Conservation (phyloP, 1,139 yeast species). For the Blastobotrys buckinghamii region DNA sequence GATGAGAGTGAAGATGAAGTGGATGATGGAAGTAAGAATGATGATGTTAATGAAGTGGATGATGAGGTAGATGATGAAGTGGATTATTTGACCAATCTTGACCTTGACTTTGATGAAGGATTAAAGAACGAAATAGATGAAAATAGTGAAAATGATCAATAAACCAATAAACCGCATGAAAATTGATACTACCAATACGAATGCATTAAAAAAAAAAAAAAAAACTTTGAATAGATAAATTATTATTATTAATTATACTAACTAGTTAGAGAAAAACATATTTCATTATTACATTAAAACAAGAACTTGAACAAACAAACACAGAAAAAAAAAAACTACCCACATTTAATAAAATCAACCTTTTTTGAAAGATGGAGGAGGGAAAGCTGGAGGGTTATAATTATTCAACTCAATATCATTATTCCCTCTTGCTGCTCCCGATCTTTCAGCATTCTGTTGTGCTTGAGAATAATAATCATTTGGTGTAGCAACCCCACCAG, state of each 20-base stretch:
- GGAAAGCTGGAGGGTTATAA: conserved; percentile 14
- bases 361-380: conserved; percentile 11
- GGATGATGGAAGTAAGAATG: not conserved
- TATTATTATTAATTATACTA: not conserved
- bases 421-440: not conserved
- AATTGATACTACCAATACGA: too few species aligned
- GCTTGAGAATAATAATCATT: not conserved
- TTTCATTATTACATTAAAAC: not conserved
- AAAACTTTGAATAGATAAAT: not conserved
- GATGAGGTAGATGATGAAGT: not conserved
- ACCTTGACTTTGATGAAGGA: too few species aligned
- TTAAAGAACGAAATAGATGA: too few species aligned
- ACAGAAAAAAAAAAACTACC: not conserved
- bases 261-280: too few species aligned
- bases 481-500: not conserved
- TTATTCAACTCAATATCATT: conserved; percentile 15
- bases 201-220: not conserved
- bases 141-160: too few species aligned
- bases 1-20: not conserved
- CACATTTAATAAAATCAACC: not conserved
- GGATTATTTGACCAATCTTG: too few species aligned
- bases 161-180: too few species aligned
- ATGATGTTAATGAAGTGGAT: not conserved
- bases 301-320: not conserved
- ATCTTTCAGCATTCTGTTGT: not conserved